A percentile compares a stretch with the other conserved stretches of the same genome.
Evolutionary conservation across 768 basidiomycete genomes (phyloP).

Genomic region (Daedaleopsis sinensis): DNA sequence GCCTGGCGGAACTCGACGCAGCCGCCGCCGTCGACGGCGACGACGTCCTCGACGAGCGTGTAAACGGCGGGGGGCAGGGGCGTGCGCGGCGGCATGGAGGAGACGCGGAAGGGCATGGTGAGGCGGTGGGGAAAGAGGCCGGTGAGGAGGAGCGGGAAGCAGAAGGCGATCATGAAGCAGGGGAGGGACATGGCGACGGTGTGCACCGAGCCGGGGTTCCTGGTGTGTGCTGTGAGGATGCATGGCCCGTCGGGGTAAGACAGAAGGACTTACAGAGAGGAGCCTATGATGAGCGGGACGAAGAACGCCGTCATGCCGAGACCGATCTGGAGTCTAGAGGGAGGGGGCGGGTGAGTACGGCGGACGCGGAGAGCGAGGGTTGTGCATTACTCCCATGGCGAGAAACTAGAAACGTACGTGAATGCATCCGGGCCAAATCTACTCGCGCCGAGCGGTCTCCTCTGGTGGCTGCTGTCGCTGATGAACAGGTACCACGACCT

Average conservation of each 20-base stretch:
- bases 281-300: conserved; percentile 33
- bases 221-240: conserved; percentile 2
- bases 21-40: conserved; percentile 36
- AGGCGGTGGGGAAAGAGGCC: conserved; percentile 29
- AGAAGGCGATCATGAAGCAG: conserved; percentile 31
- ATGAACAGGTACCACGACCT: conserved; percentile 32
- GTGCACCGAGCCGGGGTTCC: conserved; percentile 28
- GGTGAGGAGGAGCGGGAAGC: conserved; percentile 32
- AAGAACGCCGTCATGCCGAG: conserved; percentile 32
- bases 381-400: too few relatives aligned
- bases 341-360: not conserved
- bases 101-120: conserved; percentile 33
- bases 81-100: conserved; percentile 30
- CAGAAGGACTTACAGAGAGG: conserved; percentile 28
- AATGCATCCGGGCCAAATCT: conserved; percentile 33
- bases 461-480: conserved; percentile 23
- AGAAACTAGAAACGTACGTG: conserved; percentile 23
- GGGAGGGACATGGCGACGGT: conserved; percentile 34
- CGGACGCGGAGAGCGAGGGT: too few relatives aligned
- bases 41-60: conserved; percentile 35
- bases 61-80: conserved; percentile 34
- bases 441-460: conserved; percentile 32
- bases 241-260: not conserved
- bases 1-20: conserved; percentile 35
- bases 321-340: conserved; percentile 22